Conservation (phyloP, 108 stramenopile species). For the Mayamaea pseudoterrestris region DNA sequence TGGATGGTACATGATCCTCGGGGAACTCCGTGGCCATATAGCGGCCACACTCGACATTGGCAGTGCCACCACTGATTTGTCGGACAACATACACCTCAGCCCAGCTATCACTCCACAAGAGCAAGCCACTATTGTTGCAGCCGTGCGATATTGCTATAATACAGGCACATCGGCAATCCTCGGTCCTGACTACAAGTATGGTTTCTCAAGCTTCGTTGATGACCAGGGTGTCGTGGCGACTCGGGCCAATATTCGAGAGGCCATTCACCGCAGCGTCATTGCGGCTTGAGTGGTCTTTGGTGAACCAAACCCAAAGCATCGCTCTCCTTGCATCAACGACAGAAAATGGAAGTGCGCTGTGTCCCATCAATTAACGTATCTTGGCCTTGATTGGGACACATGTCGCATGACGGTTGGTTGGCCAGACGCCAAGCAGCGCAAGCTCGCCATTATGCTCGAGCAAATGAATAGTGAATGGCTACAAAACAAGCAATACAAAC, state of each 20-base stretch:
- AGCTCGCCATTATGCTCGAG: too few relatives aligned
- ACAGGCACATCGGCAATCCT: too few relatives aligned
- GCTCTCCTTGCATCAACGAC: background rate
- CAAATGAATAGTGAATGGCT: too few relatives aligned
- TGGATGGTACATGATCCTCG: background rate
- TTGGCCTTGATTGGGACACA: background rate
- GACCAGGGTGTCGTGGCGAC: background rate
- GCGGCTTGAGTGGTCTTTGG: background rate
- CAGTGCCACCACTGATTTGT: background rate
- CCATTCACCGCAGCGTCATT: background rate
- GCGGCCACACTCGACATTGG: background rate
- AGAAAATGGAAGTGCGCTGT: background rate
- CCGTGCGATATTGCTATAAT: too few relatives aligned
- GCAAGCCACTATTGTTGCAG: background rate
- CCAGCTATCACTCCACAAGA: background rate
- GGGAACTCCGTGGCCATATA: background rate
- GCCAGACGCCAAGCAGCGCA: too few relatives aligned
- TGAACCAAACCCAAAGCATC: background rate
- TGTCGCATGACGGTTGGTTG: background rate
- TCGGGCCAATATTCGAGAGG: background rate
- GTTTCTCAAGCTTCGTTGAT: background rate
- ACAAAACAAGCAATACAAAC: too few relatives aligned
- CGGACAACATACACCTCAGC: background rate
- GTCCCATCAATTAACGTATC: background rate
- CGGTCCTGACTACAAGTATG: background rate